Percentiles rank a stretch among this genome's conserved stretches.
Evolutionary conservation across 2,329 filamentous ascomycete species (phyloP).

Genomic region (Talaromyces albobiverticillius): DNA sequence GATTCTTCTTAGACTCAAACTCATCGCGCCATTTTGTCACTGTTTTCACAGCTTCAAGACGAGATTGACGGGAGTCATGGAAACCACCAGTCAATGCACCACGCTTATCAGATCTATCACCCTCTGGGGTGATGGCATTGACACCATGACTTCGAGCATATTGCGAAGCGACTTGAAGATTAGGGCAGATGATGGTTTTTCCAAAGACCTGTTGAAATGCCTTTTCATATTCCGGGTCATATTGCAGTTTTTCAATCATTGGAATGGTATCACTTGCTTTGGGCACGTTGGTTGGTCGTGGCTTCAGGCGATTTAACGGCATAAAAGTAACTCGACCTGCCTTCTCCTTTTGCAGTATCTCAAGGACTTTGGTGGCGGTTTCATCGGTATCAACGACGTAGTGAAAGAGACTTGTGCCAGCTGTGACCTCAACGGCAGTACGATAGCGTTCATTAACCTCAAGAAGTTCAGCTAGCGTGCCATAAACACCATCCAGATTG

Average conservation of each 20-base stretch:
- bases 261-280: constrained; percentile 84
- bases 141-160: constrained; percentile 90
- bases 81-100: constrained; percentile 95
- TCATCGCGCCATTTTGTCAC: constrained; percentile 73
- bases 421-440: constrained; percentile 87
- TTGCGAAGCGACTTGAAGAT: constrained; percentile 79
- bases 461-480: constrained; percentile 89
- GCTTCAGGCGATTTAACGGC: constrained; percentile 78
- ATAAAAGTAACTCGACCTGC: constrained; percentile 92
- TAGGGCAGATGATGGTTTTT: constrained; percentile 90
- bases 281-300: constrained; percentile 71
- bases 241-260: constrained; percentile 79
- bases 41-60: constrained; percentile 77
- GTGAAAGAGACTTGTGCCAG: constrained; percentile 89
- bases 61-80: constrained; percentile 80
- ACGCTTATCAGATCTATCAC: constrained; percentile 91
- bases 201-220: constrained; percentile 96
- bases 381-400: constrained; percentile 91
- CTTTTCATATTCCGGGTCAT: constrained; percentile 71
- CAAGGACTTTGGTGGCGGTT: constrained; percentile 78
- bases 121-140: constrained; percentile 89
- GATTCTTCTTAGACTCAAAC: constrained; percentile 64
- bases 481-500: constrained; percentile 82
- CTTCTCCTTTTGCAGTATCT: constrained; percentile 72
- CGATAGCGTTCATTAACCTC: constrained; percentile 81